Evolutionary conservation across 1,284 basidiomycete genomes (phyloP), one percentile per base, ranked within the genome.

Genomic region (Ganoderma boninense): DNA sequence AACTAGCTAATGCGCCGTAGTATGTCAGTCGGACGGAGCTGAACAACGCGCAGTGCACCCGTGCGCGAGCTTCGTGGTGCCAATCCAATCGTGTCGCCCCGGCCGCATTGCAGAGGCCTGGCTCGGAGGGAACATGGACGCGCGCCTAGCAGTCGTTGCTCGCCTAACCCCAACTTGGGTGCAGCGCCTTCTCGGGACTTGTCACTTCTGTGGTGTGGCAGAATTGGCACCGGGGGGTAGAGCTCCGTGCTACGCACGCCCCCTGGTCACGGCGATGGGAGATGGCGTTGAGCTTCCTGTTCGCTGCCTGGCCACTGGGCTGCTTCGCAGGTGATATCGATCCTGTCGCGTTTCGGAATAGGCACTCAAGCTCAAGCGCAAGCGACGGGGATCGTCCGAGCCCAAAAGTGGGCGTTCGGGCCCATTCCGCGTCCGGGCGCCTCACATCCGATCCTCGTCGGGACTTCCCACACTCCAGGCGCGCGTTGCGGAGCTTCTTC

Each of bases 401-500:
- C 23, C 23, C 14, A 23, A 32, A 40, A 4, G n/a, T n/a, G 7
- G 10, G 57, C 8, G 20, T 11, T 11, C 35, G 57, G 13, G 8
- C 18, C 8, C 57, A n/a, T 60, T 32, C 57, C 23, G 40, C 42
- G 67, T 20, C 57, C 23, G 40, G 54, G 67, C 67, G 67, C 38
- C 62, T 65, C 49, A 18, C 44, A 35, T 68, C 67, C 67, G 67
- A 65, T 68, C 54, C 14, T 32, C 43, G 67, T 68, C 67, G 67
- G 67, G 57, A 29, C n/a, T 64, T 64, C 62, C 38, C 67, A 68
- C 62, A 23, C 7, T 13, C 20, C 10, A 64, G 57, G 38, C 67
- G 67, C 67, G 14, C 46, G 43, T 16, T 16, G 62, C 43, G 26
- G 52, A 10, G 13, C 40, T 56, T 43, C 64, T 54, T 64, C n/a